Conservation (phyloP, 441 rosid species). For the Brassica hybrid region DNA sequence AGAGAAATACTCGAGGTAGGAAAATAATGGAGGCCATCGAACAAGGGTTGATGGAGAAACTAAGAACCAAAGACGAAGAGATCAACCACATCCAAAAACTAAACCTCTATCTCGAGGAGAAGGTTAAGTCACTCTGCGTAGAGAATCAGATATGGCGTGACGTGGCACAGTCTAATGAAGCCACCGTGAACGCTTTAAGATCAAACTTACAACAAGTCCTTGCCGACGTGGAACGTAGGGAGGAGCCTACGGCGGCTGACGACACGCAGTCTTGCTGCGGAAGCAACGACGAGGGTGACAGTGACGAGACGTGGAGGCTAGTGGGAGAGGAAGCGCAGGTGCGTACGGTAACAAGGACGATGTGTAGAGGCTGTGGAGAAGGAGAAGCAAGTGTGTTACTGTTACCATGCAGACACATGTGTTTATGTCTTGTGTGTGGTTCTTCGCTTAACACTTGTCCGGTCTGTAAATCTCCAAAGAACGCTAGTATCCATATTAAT, state of each 20-base stretch:
- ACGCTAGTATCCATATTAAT: constrained; percentile 73
- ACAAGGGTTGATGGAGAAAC: constrained; percentile 55
- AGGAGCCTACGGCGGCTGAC: constrained; percentile 49
- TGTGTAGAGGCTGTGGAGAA: constrained; percentile 64
- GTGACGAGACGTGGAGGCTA: constrained; percentile 24
- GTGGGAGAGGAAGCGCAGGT: constrained; percentile 33
- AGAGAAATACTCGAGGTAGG: constrained; percentile 57
- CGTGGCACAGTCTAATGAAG: constrained; percentile 79
- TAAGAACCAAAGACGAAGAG: constrained; percentile 76
- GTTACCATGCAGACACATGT: constrained; percentile 87
- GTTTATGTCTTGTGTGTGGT: constrained; percentile 73
- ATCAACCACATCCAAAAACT: constrained; percentile 67
- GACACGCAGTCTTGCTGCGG: constrained; percentile 84
- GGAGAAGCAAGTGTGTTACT: constrained; percentile 75
- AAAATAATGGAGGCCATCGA: constrained; percentile 62
- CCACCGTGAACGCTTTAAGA: constrained; percentile 71
- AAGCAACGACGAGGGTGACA: constrained; percentile 46
- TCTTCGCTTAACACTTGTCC: constrained; percentile 68
- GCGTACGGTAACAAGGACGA: background rate
- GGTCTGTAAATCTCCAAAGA: constrained; percentile 68
- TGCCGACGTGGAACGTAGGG: constrained; percentile 42
- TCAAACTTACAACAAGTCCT: constrained; percentile 70
- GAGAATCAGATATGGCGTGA: constrained; percentile 91
- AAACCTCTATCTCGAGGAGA: constrained; percentile 71
- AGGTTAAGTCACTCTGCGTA: constrained; percentile 59